Base-by-base conservation (phyloP, 306 rosid genomes). In the Albizia julibrissin region DNA sequence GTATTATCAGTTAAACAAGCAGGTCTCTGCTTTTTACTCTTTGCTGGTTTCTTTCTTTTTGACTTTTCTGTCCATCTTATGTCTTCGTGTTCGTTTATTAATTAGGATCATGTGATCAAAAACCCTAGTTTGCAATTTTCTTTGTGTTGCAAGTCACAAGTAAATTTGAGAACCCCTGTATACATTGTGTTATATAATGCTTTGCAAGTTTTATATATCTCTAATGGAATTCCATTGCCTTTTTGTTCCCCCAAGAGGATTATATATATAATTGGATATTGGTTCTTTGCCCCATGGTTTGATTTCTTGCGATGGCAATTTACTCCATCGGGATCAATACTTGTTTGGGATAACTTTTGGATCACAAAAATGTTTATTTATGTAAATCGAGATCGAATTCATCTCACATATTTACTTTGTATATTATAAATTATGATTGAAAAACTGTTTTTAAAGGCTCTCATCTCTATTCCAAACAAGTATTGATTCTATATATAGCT, bases 1-100 rank as follows among this genome's bases (percentile, higher is more conserved):
- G 69, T 96, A 93, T 85, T 91, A 94, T 46, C 98, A 93, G 91
- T 93, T 97, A 43, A 93, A 92, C 79, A 96, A 93, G 69, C 98
- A 92, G 97, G 99, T 96, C 33, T 44, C 31, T 43, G 16, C 1
- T 9, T 74, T 12, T 74, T 5, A 0, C 19, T 9, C 13, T 22
- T 72, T 16, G 0, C 4, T 3, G 31, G 61, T 15, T 47, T 47
- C 24, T 10, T 74, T 39, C 34, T 40, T 31, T 54, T n/a, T n/a
- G 3, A 58, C 39, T 62, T 54, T n/a, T 47, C 0, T 46, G 18
- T 9, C 4, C 52, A 4, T 3, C 21, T 43, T 42, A 40, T 12
- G 2, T 39, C 58, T 27, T n/a, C 40, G 56, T 6, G 15, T 65
- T 65, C 49, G 8, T 64, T 31, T 46, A 10, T 19, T 76, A 42